These are phyloP conservation scores for Sphaerulina vaccinii DNA, from an alignment of 2,329 filamentous ascomycete genomes.

Conservation along the genomic window DNA sequence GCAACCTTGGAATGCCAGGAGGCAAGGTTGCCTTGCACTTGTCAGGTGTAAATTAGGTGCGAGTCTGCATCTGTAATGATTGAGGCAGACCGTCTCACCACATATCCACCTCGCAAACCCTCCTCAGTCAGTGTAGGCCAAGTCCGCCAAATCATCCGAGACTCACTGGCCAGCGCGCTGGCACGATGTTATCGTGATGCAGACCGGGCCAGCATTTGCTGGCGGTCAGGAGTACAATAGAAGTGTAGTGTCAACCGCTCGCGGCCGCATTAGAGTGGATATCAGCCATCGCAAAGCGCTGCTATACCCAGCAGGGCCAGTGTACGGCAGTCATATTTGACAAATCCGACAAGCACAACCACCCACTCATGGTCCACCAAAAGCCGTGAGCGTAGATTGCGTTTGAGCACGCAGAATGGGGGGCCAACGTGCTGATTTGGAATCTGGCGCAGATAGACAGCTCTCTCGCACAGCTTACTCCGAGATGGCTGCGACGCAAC, in stretches of 20 bases:
- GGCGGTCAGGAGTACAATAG: neutral
- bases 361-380: neutral
- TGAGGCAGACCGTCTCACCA: constrained; percentile 9
- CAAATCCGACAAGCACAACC: constrained; percentile 4
- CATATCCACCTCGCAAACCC: neutral
- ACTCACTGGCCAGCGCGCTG: neutral
- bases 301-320: neutral
- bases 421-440: constrained; percentile 8
- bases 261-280: neutral
- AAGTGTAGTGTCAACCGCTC: neutral
- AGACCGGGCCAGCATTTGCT: neutral
- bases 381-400: constrained; percentile 1
- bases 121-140: neutral
- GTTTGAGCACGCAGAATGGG: constrained; percentile 7
- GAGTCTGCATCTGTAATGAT: neutral
- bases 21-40: neutral
- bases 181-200: constrained; percentile 1
- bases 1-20: neutral
- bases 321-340: neutral
- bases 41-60: constrained; percentile 2
- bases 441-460: constrained; percentile 1
- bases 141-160: neutral
- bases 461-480: neutral
- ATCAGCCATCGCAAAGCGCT: neutral
- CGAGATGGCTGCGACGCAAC: neutral